Percentiles rank a stretch among this genome's conserved stretches.
These are phyloP conservation scores for Heracleum sosnowskyi DNA, from an alignment of 129 eudicot genomes.

Conservation along the genomic window DNA sequence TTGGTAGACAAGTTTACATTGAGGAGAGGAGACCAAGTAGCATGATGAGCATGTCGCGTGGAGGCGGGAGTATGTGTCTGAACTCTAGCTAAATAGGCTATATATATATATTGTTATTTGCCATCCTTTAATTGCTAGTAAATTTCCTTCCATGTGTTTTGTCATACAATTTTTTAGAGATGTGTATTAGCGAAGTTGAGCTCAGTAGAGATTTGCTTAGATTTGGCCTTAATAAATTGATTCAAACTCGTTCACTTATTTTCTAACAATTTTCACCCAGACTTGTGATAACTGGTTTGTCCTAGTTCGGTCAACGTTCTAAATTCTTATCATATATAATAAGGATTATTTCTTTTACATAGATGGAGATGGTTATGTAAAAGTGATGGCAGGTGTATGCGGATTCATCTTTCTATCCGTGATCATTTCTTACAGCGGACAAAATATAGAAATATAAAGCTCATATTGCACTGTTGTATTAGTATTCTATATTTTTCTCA, in stretches of 20 bases:
- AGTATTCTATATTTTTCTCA: background rate
- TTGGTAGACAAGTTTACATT: slow-evolving; percentile 75
- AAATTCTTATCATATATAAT: background rate
- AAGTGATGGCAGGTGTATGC: background rate
- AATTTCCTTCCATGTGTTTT: background rate
- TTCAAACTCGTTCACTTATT: background rate
- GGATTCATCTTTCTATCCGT: background rate
- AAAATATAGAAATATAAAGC: background rate
- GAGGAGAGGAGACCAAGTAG: slow-evolving; percentile 73
- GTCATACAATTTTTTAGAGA: background rate
- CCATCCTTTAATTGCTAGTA: background rate
- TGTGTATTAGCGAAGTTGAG: background rate
- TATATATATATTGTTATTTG: background rate
- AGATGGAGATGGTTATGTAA: background rate
- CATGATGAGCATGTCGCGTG: slow-evolving; percentile 36
- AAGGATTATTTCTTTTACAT: background rate
- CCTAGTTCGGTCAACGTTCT: background rate
- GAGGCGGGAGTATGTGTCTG: slow-evolving; percentile 61
- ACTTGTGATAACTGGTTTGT: background rate
- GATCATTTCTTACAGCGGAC: background rate
- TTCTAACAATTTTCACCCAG: background rate
- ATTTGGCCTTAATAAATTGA: background rate
- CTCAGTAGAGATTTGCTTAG: background rate
- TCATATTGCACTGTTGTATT: background rate
- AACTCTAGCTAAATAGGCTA: background rate